These are phyloP conservation scores for Falciphora oryzae DNA, from an alignment of 2,329 filamentous ascomycete genomes.

Conservation along the genomic window DNA sequence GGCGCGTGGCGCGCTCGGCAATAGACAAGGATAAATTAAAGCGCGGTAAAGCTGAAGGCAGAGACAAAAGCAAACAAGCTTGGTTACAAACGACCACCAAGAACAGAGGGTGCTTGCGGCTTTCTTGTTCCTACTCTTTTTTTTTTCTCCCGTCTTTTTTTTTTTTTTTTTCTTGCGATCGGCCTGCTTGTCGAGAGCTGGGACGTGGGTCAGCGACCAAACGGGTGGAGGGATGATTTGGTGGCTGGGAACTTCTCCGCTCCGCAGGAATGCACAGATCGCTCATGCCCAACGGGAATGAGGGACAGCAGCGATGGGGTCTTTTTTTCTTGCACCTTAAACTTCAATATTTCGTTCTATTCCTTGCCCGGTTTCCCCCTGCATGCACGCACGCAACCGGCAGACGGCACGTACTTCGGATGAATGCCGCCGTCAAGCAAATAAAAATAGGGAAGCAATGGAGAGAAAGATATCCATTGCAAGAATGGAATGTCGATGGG, in stretches of 20 bases:
- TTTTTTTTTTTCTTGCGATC: neutral
- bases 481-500: too few relatives aligned
- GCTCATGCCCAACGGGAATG: neutral
- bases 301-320: too few relatives aligned
- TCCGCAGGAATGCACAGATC: neutral
- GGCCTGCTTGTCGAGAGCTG: neutral
- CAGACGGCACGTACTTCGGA: neutral
- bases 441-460: neutral
- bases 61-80: neutral
- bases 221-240: neutral
- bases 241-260: slow-evolving; percentile 2
- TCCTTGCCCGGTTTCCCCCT: too few relatives aligned
- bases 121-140: neutral
- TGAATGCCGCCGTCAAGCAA: neutral
- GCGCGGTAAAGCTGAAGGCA: neutral
- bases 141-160: neutral
- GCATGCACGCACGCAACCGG: neutral
- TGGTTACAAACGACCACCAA: neutral
- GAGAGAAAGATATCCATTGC: too few relatives aligned
- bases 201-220: neutral
- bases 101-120: slow-evolving; percentile 2
- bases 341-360: too few relatives aligned
- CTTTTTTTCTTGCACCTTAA: too few relatives aligned
- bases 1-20: neutral
- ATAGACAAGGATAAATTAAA: neutral